Percentiles rank a stretch among this genome's conserved stretches.
phyloP scores from a whole-genome alignment of 2,329 filamentous ascomycete genomes.

The Elsinoe arachidis region DNA sequence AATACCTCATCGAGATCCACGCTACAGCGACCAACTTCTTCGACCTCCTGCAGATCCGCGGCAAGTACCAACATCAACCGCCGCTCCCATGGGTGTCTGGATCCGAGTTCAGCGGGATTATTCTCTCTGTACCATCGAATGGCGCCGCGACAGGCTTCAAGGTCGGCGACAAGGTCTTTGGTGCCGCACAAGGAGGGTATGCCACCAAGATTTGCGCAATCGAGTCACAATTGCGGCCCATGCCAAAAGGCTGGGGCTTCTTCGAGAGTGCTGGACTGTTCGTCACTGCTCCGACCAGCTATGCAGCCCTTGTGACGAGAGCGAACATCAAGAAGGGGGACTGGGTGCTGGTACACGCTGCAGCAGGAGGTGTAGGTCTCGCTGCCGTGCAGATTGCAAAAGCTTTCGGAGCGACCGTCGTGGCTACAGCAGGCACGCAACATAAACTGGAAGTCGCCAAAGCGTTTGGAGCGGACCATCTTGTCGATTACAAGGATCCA shows the following conservation, averaged over 20 bases:
- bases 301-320: conserved; percentile 70
- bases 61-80: conserved; percentile 90
- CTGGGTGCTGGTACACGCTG: conserved; percentile 82
- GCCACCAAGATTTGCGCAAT: conserved; percentile 62
- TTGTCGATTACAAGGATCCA: conserved; percentile 63
- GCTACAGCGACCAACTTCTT: conserved; percentile 93
- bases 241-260: conserved; percentile 75
- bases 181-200: conserved; percentile 77
- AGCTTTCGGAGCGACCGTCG: conserved; percentile 82
- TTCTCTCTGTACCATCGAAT: conserved; percentile 56
- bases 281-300: conserved; percentile 84
- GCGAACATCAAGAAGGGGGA: conserved; percentile 69
- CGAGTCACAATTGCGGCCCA: conserved; percentile 60
- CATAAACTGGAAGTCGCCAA: conserved; percentile 73
- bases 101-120: conserved; percentile 73
- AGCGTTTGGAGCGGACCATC: conserved; percentile 75
- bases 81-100: conserved; percentile 82
- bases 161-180: conserved; percentile 76
- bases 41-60: conserved; percentile 87
- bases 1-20: conserved; percentile 83
- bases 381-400: conserved; percentile 92
- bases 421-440: conserved; percentile 76
- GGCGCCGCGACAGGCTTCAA: conserved; percentile 47
- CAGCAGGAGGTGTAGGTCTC: conserved; percentile 82
- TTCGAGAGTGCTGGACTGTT: conserved; percentile 80